Conservation (phyloP, 1,284 basidiomycete species). For the Mrakiaceae sp. region DNA sequence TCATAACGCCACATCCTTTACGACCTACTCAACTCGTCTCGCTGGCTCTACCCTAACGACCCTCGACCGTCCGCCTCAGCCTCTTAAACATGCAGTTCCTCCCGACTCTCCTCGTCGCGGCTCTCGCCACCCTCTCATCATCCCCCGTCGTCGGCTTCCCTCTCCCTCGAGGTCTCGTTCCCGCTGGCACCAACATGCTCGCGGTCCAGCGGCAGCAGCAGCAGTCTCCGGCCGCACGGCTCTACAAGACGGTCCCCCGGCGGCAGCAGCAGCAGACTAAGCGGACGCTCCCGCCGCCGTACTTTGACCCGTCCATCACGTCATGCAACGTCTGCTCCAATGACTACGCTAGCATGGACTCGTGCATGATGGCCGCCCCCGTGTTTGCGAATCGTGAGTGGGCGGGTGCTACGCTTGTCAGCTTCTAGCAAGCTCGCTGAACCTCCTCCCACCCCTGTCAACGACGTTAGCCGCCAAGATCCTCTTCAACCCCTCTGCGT, state of each 20-base stretch:
- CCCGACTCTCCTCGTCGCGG: not conserved
- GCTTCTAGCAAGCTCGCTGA: no score
- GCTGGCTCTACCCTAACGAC: not conserved
- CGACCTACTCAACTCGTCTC: not conserved
- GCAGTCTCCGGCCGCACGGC: not conserved
- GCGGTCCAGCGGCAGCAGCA: not conserved
- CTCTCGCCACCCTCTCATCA: not conserved
- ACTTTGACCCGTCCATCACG: slow-evolving; percentile 42
- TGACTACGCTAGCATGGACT: slow-evolving; percentile 44
- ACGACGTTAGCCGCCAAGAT: slow-evolving; percentile 35
- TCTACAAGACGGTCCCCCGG: no score
- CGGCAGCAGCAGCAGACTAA: no score
- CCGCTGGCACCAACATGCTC: not conserved
- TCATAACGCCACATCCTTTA: not conserved
- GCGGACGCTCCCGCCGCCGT: slow-evolving; percentile 25
- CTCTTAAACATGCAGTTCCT: not conserved
- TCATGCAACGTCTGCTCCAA: slow-evolving; percentile 47
- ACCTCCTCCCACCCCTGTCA: not conserved
- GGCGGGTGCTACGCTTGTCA: slow-evolving; percentile 31
- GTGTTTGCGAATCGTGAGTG: slow-evolving; percentile 48
- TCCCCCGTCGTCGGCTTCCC: not conserved
- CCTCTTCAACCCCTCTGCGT: slow-evolving; percentile 49
- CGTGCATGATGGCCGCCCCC: slow-evolving; percentile 47
- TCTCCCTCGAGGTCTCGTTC: not conserved
- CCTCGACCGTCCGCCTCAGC: not conserved